Percentiles rank a stretch among this genome's conserved stretches.
Conservation (phyloP, 106 monocot genomes). For the Allium cepa region DNA sequence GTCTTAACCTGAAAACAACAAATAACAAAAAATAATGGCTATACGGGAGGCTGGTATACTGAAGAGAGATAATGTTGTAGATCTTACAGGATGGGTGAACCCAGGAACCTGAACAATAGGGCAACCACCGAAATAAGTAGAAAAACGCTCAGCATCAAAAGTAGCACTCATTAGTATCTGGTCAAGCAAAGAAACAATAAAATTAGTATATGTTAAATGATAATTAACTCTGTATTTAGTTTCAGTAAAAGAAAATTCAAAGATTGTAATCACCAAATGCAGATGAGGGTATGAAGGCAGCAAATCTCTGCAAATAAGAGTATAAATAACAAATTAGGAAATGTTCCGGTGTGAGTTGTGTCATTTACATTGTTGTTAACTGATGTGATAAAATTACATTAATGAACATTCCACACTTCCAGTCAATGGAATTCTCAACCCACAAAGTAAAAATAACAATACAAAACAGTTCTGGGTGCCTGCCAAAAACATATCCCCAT, state of each 20-base stretch:
- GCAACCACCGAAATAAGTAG: slow-evolving; percentile 80
- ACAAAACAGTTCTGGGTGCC: too few relatives aligned
- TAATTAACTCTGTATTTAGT: not conserved
- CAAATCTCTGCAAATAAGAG: slow-evolving; percentile 54
- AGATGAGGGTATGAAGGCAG: slow-evolving; percentile 78
- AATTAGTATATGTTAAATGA: not conserved
- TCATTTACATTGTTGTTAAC: not conserved
- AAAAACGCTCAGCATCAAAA: slow-evolving; percentile 87
- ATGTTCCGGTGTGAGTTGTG: not conserved
- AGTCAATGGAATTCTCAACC: too few relatives aligned
- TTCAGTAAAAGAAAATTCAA: slow-evolving; percentile 4
- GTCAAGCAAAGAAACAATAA: not conserved
- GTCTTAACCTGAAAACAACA: slow-evolving; percentile 56
- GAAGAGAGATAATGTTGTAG: not conserved
- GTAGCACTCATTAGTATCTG: slow-evolving; percentile 99
- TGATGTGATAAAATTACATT: not conserved
- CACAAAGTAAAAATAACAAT: too few relatives aligned
- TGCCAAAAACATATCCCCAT: too few relatives aligned
- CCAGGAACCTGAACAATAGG: slow-evolving; percentile 86
- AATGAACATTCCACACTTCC: too few relatives aligned
- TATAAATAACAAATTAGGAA: not conserved
- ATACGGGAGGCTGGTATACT: not conserved
- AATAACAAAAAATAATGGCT: not conserved
- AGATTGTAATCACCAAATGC: slow-evolving; percentile 48
- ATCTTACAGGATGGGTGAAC: slow-evolving; percentile 85